Base-by-base conservation (phyloP, 2,329 filamentous ascomycete species). In the Arthrobotrys musiformis region DNA sequence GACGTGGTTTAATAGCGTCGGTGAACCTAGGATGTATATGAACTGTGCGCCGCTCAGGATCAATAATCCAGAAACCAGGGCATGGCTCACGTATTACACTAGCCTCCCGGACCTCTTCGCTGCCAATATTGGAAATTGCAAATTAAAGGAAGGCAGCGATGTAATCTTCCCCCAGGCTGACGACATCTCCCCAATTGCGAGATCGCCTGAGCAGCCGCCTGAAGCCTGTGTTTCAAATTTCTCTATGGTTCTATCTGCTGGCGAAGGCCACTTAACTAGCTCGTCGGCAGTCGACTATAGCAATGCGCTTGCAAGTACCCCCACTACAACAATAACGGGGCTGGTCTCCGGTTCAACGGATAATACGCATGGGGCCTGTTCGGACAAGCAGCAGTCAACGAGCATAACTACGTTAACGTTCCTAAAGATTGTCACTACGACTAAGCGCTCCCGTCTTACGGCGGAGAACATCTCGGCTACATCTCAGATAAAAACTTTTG, bases 71-170 rank as follows among this genome's bases (percentile, higher is more conserved):
- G 13, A 19, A 11, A 33, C 33, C 6, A 15, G 4, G 11, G n/a
- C 5, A 17, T 24, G 22, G 6, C n/a, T 63, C 8, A 17, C 24
- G 17, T 24, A 64, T 0, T 64, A n/a, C 26, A 19, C 4, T 13
- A 6, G 24, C 2, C 42, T 52, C 1, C 61, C 42, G 5, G 26
- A 52, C 52, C 17, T 64, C 8, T 64, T 64, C 44, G 28, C 52
- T 22, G 61, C 44, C 1, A 64, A 64, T 33, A 52, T 64, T 4
- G 42, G 61, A 22, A 52, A 52, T n/a, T 64, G 61, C 19, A 52
- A 64, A 24, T 13, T 64, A 13, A 52, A 22, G 24, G 61, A 48
- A 26, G 42, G 42, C 3, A 64, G 26, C 4, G 42, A 64, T 22
- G 42, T 64, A 4, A 50, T 64, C 7, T 64, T 64, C 24, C 61